Evolutionary conservation across 106 monocot species (phyloP).

Genomic region (Phalaenopsis equestris): DNA sequence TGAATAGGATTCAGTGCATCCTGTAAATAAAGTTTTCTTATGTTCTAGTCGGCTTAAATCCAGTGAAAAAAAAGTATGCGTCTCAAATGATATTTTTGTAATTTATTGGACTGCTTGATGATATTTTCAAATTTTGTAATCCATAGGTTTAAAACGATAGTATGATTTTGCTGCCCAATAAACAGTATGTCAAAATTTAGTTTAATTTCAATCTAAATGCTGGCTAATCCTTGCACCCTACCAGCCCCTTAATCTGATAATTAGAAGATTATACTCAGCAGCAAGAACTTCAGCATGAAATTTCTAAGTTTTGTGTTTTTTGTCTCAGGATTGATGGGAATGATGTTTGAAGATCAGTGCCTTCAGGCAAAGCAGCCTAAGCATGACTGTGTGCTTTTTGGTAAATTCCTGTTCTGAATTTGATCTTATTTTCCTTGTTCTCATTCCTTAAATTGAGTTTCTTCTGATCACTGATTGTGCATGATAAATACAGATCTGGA

Average conservation of each 20-base stretch:
- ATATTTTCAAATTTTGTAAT: too few relatives aligned
- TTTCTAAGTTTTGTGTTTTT: neutral
- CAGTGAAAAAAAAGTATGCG: too few relatives aligned
- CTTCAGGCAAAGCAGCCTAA: conserved; percentile 32
- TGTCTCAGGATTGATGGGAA: conserved; percentile 5
- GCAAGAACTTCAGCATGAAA: neutral
- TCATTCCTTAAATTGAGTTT: neutral
- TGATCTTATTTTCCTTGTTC: neutral
- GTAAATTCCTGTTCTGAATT: conserved; percentile 21
- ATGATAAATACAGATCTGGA: conserved; percentile 51
- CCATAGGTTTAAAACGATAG: too few relatives aligned
- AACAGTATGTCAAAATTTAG: too few relatives aligned
- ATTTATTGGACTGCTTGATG: too few relatives aligned
- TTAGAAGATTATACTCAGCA: neutral
- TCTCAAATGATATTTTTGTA: too few relatives aligned
- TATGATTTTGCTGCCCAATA: too few relatives aligned
- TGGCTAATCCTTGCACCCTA: too few relatives aligned
- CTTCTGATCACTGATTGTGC: neutral
- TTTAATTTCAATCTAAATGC: too few relatives aligned
- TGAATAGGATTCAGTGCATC: too few relatives aligned
- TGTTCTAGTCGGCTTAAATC: too few relatives aligned
- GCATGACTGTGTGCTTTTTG: conserved; percentile 80
- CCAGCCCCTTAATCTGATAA: neutral
- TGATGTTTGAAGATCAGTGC: conserved; percentile 49
- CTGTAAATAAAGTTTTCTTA: too few relatives aligned